phyloP scores from a whole-genome alignment of 257 asterid genomes.

The Solanum tarijense region DNA sequence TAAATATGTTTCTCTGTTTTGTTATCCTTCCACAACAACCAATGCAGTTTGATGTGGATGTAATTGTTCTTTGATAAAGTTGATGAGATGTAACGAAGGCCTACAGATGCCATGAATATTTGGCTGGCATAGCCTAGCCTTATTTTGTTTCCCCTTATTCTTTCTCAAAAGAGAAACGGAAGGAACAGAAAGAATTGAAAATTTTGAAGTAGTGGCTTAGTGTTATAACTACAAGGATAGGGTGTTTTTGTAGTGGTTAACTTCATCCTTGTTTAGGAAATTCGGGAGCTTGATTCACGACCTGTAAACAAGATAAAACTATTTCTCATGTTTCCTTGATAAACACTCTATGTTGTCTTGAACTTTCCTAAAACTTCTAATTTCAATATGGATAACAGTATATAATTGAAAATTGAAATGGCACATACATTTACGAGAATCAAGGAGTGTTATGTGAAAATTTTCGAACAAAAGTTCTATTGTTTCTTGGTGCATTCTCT shows the following conservation, averaged over 20 bases:
- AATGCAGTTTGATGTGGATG: neutral
- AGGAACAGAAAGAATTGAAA: neutral
- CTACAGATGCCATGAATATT: neutral
- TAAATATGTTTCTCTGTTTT: neutral
- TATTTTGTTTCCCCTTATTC: neutral
- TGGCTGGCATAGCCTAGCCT: neutral
- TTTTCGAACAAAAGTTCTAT: neutral
- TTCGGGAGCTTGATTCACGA: neutral
- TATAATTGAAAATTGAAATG: neutral
- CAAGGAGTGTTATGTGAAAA: neutral
- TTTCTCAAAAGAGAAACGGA: neutral
- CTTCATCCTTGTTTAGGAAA: neutral
- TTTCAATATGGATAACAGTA: neutral
- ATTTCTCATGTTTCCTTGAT: neutral
- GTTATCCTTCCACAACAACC: neutral
- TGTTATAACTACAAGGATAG: neutral
- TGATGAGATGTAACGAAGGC: neutral
- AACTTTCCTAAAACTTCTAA: neutral
- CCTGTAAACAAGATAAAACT: neutral
- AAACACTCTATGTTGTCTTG: neutral
- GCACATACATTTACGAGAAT: neutral
- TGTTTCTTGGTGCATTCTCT: neutral
- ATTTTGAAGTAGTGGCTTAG: neutral
- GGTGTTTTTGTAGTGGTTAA: neutral
- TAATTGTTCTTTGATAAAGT: neutral